Conservation (phyloP, 306 rosid species). For the Begonia masoniana region DNA sequence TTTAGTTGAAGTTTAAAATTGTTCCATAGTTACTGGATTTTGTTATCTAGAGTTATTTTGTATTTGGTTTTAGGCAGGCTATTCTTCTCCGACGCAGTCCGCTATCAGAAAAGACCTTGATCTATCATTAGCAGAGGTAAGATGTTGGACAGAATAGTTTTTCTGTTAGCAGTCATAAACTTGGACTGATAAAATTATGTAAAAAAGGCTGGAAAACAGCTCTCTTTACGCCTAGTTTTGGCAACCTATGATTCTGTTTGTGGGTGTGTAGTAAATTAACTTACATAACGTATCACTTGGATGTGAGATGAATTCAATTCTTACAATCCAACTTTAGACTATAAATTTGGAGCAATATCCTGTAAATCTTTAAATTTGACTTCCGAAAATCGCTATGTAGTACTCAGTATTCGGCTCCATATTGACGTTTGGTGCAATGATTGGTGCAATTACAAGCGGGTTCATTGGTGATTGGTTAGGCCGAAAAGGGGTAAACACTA, state of each 20-base stretch:
- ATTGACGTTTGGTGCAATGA: slow-evolving; percentile 90
- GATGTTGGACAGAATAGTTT: background rate
- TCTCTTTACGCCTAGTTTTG: too few relatives aligned
- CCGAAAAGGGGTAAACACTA: slow-evolving; percentile 54
- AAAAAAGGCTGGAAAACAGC: too few relatives aligned
- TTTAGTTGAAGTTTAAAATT: background rate
- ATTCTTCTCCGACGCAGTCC: slow-evolving; percentile 78
- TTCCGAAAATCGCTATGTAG: slow-evolving; percentile 22
- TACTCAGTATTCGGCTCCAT: slow-evolving; percentile 87
- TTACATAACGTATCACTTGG: too few relatives aligned
- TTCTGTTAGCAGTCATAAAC: background rate
- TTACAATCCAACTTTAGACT: too few relatives aligned
- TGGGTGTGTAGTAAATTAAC: too few relatives aligned
- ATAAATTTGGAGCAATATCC: too few relatives aligned
- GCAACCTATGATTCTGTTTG: too few relatives aligned
- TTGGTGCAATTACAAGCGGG: slow-evolving; percentile 90
- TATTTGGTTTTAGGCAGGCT: slow-evolving; percentile 48
- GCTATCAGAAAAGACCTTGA: slow-evolving; percentile 56
- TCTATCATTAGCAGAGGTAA: slow-evolving; percentile 62
- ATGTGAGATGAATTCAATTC: too few relatives aligned
- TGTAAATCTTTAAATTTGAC: too few relatives aligned
- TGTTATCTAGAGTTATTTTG: slow-evolving; percentile 8
- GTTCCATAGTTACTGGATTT: background rate
- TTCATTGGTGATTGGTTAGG: slow-evolving; percentile 62
- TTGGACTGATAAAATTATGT: too few relatives aligned